These are phyloP conservation scores for Larix kaempferi DNA, from an alignment of 75 land plant genomes.

Conservation along the genomic window DNA sequence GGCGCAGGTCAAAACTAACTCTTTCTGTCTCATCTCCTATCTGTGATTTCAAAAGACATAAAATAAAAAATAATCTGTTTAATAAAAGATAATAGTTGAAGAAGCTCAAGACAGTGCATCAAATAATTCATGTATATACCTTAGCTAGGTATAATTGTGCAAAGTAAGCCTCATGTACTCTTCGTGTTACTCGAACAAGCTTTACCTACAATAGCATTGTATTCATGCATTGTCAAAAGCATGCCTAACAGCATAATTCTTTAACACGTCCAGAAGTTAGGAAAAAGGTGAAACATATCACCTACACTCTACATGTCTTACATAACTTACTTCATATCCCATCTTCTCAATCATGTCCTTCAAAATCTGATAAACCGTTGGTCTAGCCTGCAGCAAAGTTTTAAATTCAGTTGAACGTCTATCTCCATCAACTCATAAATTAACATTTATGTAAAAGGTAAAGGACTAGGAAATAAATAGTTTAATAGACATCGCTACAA, in stretches of 20 bases:
- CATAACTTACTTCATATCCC: constrained; percentile 72
- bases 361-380: constrained; percentile 80
- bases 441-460: background rate
- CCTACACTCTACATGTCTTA: background rate
- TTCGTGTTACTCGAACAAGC: constrained; percentile 82
- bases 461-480: background rate
- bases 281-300: background rate
- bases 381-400: constrained; percentile 63
- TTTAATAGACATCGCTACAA: background rate
- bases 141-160: constrained; percentile 74
- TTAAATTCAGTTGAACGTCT: background rate
- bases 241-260: background rate
- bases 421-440: background rate
- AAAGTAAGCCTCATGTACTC: constrained; percentile 88
- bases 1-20: constrained; percentile 75
- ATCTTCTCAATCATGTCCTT: constrained; percentile 84
- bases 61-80: background rate
- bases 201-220: constrained; percentile 48
- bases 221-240: constrained; percentile 8
- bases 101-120: background rate
- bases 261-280: background rate
- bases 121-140: constrained; percentile 23
- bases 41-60: constrained; percentile 23
- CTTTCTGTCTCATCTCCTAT: constrained; percentile 53
- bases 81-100: background rate